phyloP scores from a whole-genome alignment of 1,284 basidiomycete species.

The Moniliella sp. region DNA sequence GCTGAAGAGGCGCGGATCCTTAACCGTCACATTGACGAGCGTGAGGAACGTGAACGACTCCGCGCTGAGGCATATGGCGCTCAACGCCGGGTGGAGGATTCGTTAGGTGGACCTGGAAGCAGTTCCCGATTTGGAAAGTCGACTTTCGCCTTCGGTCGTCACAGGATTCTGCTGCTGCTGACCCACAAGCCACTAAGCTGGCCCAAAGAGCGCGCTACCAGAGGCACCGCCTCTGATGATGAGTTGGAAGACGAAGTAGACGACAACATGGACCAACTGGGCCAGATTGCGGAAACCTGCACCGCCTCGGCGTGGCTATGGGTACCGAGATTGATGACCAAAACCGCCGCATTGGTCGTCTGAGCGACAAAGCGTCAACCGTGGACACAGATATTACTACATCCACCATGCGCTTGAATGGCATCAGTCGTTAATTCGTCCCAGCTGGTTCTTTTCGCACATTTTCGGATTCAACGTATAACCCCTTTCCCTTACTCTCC shows the following conservation, averaged over 20 bases:
- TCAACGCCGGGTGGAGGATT: constrained; percentile 61
- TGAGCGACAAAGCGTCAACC: constrained; percentile 23
- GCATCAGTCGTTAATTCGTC: no score
- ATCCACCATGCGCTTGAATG: no score
- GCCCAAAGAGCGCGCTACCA: constrained; percentile 66
- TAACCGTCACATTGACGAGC: constrained; percentile 70
- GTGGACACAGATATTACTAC: constrained; percentile 29
- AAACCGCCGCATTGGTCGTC: constrained; percentile 21
- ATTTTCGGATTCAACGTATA: no score
- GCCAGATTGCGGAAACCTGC: constrained; percentile 59
- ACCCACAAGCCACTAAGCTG: constrained; percentile 39
- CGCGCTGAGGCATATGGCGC: constrained; percentile 50
- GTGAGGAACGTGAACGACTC: constrained; percentile 44
- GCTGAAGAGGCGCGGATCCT: constrained; percentile 69
- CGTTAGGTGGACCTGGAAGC: no score
- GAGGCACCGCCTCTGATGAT: constrained; percentile 73
- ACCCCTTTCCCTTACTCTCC: no score
- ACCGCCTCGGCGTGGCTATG: constrained; percentile 62
- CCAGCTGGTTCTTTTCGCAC: no score
- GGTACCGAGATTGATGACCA: constrained; percentile 37
- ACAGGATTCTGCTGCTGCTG: no score
- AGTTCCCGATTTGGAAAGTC: no score
- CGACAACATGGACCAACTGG: constrained; percentile 71
- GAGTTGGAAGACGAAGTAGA: constrained; percentile 61
- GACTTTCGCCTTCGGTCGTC: no score